These are phyloP conservation scores for Chalaropsis thielavioides DNA, from an alignment of 2,329 filamentous ascomycete species.

Conservation along the genomic window DNA sequence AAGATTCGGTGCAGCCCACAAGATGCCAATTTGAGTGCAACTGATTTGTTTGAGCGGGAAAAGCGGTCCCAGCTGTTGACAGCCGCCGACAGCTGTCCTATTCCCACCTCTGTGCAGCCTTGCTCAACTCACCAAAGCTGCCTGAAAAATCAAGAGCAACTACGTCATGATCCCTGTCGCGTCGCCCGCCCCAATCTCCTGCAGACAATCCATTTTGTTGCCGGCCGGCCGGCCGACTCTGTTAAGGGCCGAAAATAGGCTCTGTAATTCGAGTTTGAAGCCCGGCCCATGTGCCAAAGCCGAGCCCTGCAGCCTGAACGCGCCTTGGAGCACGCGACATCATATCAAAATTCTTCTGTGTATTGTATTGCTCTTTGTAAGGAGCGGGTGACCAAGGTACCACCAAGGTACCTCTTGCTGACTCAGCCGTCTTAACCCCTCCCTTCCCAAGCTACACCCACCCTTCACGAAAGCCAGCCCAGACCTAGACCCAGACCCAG, in stretches of 20 bases:
- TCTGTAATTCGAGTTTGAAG: not conserved
- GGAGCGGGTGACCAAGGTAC: not conserved
- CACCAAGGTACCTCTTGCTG: not conserved
- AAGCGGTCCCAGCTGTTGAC: not conserved
- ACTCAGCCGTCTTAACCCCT: conserved; percentile 2
- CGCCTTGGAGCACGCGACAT: not conserved
- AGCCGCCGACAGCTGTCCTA: not conserved
- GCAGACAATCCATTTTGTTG: not conserved
- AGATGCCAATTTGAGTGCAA: not conserved
- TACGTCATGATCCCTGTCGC: conserved; percentile 7
- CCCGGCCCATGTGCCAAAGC: not conserved
- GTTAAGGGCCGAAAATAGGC: not conserved
- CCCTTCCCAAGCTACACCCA: not conserved
- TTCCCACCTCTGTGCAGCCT: not conserved
- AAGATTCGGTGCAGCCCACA: not conserved
- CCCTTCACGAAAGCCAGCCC: not conserved
- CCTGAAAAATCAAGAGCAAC: not conserved
- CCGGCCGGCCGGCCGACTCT: not conserved
- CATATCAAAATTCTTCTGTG: not conserved
- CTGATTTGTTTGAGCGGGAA: not conserved
- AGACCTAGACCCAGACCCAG: not conserved
- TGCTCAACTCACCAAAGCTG: not conserved
- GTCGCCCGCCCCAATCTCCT: not conserved
- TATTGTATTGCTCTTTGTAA: not conserved
- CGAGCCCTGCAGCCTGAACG: not conserved